A percentile compares a stretch with the other conserved stretches of the same genome.
These are phyloP conservation scores for Leptographium wingfieldii DNA, from an alignment of 2,329 filamentous ascomycete genomes.

Conservation along the genomic window DNA sequence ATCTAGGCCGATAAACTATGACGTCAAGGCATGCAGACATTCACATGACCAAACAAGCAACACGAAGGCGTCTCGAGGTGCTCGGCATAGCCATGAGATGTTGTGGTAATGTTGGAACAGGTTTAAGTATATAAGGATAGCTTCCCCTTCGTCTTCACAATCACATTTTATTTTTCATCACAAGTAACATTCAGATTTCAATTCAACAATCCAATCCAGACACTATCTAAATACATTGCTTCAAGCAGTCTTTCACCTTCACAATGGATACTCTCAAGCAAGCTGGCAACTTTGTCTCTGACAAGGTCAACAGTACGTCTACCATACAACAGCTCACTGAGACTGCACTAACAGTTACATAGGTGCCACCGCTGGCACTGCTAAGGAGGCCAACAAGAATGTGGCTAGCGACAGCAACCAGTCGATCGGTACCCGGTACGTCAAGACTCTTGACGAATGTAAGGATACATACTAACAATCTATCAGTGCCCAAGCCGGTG, in stretches of 20 bases:
- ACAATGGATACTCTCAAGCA: conserved; percentile 33
- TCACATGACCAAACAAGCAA: too few relatives aligned
- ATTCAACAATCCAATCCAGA: background rate
- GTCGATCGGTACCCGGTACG: conserved; percentile 30
- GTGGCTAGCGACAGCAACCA: conserved; percentile 42
- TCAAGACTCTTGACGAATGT: background rate
- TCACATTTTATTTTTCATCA: background rate
- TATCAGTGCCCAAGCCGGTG: conserved; percentile 17
- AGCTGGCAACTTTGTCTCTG: conserved; percentile 46
- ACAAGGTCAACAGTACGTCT: conserved; percentile 34
- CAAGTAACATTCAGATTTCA: background rate
- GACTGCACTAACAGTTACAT: background rate
- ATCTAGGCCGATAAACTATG: background rate
- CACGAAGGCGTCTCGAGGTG: background rate
- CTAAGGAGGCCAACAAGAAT: conserved; percentile 49
- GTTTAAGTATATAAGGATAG: background rate
- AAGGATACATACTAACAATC: conserved; percentile 4
- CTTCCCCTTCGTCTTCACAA: background rate
- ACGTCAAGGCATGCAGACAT: background rate
- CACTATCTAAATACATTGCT: background rate
- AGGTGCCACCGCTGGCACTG: conserved; percentile 27
- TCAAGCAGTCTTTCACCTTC: conserved; percentile 8
- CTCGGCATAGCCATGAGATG: background rate
- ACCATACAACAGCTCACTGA: background rate
- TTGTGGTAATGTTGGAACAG: background rate